Conservation (phyloP, 192 early-diverging fungal genomes). For the Podila verticillata region DNA sequence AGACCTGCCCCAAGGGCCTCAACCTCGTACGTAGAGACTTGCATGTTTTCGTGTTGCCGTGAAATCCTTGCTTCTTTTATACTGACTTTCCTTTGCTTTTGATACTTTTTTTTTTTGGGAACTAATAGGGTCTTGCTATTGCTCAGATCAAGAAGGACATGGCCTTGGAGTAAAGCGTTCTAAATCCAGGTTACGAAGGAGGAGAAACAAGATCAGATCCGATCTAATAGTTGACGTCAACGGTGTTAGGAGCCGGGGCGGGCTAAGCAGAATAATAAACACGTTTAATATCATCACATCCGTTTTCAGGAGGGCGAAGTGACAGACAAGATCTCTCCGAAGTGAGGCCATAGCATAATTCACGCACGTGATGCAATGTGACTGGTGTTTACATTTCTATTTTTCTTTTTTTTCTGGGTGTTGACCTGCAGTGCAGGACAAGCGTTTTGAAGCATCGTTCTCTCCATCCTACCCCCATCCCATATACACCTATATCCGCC, state of each 20-base stretch:
- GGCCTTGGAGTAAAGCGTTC: constrained; percentile 69
- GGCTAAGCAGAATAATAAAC: too few relatives aligned
- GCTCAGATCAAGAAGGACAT: constrained; percentile 95
- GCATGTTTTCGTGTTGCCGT: not conserved
- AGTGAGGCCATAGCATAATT: too few relatives aligned
- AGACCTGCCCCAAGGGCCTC: constrained; percentile 98
- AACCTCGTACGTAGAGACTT: constrained; percentile 72
- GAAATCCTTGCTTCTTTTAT: not conserved
- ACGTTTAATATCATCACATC: too few relatives aligned
- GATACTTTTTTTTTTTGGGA: not conserved
- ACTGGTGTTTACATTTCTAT: constrained; percentile 1
- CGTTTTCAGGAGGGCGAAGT: too few relatives aligned
- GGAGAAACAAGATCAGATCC: not conserved
- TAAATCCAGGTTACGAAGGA: not conserved
- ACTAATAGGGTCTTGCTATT: constrained; percentile 82
- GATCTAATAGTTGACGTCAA: too few relatives aligned
- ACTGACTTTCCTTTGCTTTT: not conserved
- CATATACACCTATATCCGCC: not conserved
- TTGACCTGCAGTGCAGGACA: too few relatives aligned
- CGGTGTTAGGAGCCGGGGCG: too few relatives aligned
- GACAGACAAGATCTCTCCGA: too few relatives aligned
- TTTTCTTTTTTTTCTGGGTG: too few relatives aligned
- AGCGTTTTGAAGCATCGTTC: not conserved
- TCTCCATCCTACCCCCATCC: not conserved
- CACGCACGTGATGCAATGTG: not conserved